Conservation (phyloP, 73 alveolate species). For the Paramecium biaurelia region DNA sequence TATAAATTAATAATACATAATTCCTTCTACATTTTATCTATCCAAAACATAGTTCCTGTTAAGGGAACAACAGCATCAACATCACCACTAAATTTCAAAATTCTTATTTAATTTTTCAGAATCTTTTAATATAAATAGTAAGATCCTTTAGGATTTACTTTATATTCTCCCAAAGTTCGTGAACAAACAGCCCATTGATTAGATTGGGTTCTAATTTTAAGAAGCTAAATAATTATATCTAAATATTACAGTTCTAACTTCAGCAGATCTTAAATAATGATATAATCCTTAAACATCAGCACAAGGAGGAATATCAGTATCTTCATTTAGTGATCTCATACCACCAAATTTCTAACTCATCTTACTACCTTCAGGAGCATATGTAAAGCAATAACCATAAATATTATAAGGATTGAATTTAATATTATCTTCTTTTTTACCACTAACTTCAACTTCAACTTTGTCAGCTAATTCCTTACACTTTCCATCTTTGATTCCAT, state of each 20-base stretch:
- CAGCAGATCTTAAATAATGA: not conserved
- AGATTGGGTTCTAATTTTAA: not conserved
- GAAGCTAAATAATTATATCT: not conserved
- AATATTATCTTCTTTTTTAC: not conserved
- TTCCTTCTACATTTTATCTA: not conserved
- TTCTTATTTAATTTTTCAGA: not conserved
- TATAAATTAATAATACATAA: not conserved
- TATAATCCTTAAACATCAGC: slow-evolving; percentile 33
- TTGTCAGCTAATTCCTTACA: not conserved
- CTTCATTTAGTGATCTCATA: not conserved
- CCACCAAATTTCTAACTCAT: not conserved
- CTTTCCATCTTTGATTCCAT: not conserved
- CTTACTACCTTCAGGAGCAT: not conserved
- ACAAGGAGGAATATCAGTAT: slow-evolving; percentile 22
- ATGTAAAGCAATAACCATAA: slow-evolving; percentile 61
- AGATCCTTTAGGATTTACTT: not conserved
- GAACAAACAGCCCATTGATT: not conserved
- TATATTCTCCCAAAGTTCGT: not conserved
- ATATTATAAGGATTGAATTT: slow-evolving; percentile 55
- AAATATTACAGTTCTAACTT: not conserved
- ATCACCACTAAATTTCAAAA: slow-evolving; percentile 33
- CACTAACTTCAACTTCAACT: not conserved
- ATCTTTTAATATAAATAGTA: not conserved
- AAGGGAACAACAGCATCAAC: slow-evolving; percentile 46
- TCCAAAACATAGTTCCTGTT: slow-evolving; percentile 36